Evolutionary conservation across 2,329 filamentous ascomycete genomes (phyloP), one percentile per base, ranked within the genome.

Genomic region (Xylariaceae sp.): DNA sequence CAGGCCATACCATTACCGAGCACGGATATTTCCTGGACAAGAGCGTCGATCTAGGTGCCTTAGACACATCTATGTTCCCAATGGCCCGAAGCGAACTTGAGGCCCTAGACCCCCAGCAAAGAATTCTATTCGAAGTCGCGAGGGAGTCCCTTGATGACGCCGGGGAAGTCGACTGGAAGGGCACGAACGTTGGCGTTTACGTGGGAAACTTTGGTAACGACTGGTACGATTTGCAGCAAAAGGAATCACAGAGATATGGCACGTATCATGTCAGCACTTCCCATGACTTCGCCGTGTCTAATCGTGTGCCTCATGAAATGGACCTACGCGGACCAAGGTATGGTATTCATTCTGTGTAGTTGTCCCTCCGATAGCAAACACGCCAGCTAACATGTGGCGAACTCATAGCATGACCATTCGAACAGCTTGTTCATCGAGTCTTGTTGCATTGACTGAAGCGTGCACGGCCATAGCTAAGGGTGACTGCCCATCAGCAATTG

Each of bases 41-140:
- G 5, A 54, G 21, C 18, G 56, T 66, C 7, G 65, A 72, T 32
- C 47, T 73, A 0, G 58, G 57, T 1, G 48, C 48, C 9, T 57
- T 72, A 7, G 71, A 72, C 50, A 60, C 65, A 7, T 61, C 65
- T 0, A 62, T 69, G 40, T 74, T 71, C 57, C 55, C 54, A 9
- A 65, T 73, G 46, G 42, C 47, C 18, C 19, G 44, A 19, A 21
- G 50, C 2, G 71, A 75, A 47, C 58, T 69, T 12, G 70, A 73
- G 48, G 44, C 52, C 2, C 52, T 68, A n/a, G 75, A 77, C 46
- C 74, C 74, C 0, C 70, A 73, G 18, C 74, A 75, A 50, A 55
- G 73, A 3, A 67, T 69, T 10, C 57, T 71, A 20, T 65, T 75
- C 1, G 69, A 75, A 44, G 66, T 74, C 3, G 65, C 65, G 7